These are phyloP conservation scores for Macroventuria anomochaeta DNA, from an alignment of 2,329 filamentous ascomycete species.

Conservation along the genomic window DNA sequence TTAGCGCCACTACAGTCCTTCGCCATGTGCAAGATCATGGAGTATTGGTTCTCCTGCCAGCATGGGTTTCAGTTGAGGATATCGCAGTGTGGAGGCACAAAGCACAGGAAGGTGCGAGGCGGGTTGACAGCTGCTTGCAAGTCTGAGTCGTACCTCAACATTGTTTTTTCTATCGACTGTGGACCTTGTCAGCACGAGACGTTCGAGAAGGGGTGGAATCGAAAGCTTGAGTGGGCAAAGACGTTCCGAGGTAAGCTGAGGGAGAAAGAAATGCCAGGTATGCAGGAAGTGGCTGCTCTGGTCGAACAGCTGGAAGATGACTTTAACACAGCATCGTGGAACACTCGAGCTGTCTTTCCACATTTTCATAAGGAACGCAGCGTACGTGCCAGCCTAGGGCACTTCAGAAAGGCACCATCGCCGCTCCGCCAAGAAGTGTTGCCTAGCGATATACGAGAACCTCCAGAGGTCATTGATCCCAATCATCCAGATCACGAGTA, in stretches of 20 bases:
- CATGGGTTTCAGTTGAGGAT: constrained; percentile 37
- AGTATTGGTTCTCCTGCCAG: constrained; percentile 41
- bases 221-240: constrained; percentile 23
- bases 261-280: constrained; percentile 8
- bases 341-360: constrained; percentile 15
- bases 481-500: constrained; percentile 17
- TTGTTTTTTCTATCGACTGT: constrained; percentile 26
- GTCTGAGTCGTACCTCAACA: constrained; percentile 30
- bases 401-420: constrained; percentile 12
- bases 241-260: constrained; percentile 13
- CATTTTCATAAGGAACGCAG: constrained; percentile 8
- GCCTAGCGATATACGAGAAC: constrained; percentile 25
- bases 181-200: constrained; percentile 29
- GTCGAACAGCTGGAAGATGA: constrained; percentile 21
- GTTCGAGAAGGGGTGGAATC: constrained; percentile 27
- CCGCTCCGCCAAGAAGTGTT: constrained; percentile 25
- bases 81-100: constrained; percentile 46
- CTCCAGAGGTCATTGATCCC: neutral
- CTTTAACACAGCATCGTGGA: constrained; percentile 23
- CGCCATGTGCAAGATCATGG: constrained; percentile 49
- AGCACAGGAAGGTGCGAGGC: constrained; percentile 26
- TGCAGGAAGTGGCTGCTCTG: constrained; percentile 10
- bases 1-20: neutral
- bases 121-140: constrained; percentile 34
- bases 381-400: constrained; percentile 7